Base-by-base conservation (phyloP, 2,329 filamentous ascomycete genomes). In the Alternaria gansuensis region DNA sequence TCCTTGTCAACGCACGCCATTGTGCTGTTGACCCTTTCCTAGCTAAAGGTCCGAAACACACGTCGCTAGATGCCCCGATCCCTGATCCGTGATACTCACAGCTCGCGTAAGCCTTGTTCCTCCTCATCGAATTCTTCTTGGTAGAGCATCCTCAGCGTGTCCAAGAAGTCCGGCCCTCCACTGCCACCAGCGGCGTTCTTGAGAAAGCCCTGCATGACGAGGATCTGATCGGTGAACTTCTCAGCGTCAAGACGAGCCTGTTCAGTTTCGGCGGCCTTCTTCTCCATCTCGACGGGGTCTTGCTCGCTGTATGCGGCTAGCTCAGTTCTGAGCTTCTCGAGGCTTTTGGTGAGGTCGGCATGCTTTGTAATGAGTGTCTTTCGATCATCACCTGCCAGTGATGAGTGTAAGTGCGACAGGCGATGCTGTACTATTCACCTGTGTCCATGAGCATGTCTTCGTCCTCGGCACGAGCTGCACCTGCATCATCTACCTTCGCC, bases 61-160 rank as follows among this genome's bases (percentile, higher is more conserved):
- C 2, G 21, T 3, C 44, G 34, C 21, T 4, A 48, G 29, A 24
- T 34, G 23, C 14, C 11, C 31, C 21, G 3, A 36, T 23, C 9
- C 23, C 23, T 36, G 6, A 28, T 23, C 34, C 33, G 14, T 34
- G 28, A 26, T 10, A 23, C 29, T 23, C n/a, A 40, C n/a, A 77
- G 63, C 64, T 78, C 83, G 26, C 75, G 75, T 62, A 86, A 73
- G 7, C 82, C 81, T 45, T 81, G 80, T 37, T 82, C 83, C 54
- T 87, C 84, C 54, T 82, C 74, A 53, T 81, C 82, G 67, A 81
- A 86, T 65, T 87, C 83, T 23, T 81, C 80, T 8, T 81, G 83
- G 64, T 87, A 87, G 48, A 79, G 80, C 43, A 78, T 75, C 52
- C 74, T 77, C 66, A 80, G 78, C 14, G 85, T 70, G 3, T 62